Percentiles rank a stretch among this genome's conserved stretches.
Evolutionary conservation across 768 basidiomycete genomes (phyloP).

Genomic region (Termitomyces sp.): DNA sequence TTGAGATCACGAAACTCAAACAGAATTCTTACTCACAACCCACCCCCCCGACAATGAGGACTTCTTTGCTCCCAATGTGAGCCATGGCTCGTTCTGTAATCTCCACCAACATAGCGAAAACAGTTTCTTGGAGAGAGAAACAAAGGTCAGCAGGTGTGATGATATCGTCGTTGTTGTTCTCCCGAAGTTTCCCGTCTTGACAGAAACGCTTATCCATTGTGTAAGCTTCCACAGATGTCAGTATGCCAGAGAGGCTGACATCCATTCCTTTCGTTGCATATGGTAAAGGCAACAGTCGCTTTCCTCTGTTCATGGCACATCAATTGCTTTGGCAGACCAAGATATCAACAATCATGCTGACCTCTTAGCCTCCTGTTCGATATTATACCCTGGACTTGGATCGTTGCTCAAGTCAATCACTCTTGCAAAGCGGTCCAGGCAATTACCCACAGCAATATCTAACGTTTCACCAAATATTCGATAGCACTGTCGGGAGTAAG

Average conservation of each 20-base stretch:
- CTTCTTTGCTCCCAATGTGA: conserved; percentile 94
- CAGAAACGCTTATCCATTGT: conserved; percentile 84
- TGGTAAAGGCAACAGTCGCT: conserved; percentile 76
- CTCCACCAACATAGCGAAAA: conserved; percentile 98
- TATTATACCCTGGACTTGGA: conserved; percentile 95
- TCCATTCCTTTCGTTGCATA: conserved; percentile 99
- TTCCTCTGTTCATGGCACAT: conserved; percentile 56
- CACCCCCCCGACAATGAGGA: conserved; percentile 97
- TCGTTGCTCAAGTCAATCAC: conserved; percentile 94
- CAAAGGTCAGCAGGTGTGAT: conserved; percentile 97
- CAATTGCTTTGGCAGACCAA: background rate
- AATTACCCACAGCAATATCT: conserved; percentile 99
- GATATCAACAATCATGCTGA: conserved; percentile 30
- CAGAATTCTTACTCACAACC: conserved; percentile 68
- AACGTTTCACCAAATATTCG: conserved; percentile 98
- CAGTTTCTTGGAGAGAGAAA: conserved; percentile 94
- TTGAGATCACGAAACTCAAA: background rate
- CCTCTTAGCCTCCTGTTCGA: conserved; percentile 94
- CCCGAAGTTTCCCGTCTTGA: conserved; percentile 34
- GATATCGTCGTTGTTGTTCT: conserved; percentile 53
- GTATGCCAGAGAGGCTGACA: conserved; percentile 89
- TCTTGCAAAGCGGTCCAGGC: conserved; percentile 94
- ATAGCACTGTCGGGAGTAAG: conserved; percentile 96
- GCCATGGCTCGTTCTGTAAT: conserved; percentile 99
- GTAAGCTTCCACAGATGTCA: conserved; percentile 85